Evolutionary conservation across 1,139 yeast species (phyloP).

Genomic region (Magnusiomyces magnusii): DNA sequence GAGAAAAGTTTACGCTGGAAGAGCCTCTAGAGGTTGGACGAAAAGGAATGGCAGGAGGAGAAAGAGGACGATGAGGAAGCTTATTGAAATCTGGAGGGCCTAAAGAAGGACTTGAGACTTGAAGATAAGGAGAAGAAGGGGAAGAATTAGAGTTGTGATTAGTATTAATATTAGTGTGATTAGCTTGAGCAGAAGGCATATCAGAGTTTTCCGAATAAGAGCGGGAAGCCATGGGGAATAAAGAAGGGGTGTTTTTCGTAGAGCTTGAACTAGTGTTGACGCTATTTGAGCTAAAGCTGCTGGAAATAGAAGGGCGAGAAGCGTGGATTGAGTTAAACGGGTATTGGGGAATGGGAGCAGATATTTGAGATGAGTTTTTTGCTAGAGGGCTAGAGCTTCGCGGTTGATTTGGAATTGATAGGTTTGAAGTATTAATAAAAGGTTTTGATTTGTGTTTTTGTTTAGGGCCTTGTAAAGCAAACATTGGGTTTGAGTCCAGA

Average conservation of each 20-base stretch:
- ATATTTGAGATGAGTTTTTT: neutral
- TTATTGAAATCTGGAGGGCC: neutral
- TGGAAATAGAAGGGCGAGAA: neutral
- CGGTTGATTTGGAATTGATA: neutral
- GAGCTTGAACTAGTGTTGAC: neutral
- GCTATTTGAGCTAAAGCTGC: neutral
- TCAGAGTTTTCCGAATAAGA: neutral
- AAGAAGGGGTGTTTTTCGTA: no score
- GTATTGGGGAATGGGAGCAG: neutral
- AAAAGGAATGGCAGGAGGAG: no score
- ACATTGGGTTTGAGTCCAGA: neutral
- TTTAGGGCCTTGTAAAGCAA: neutral
- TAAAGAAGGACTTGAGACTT: neutral
- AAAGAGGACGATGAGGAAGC: neutral
- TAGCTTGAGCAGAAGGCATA: neutral
- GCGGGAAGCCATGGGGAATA: neutral
- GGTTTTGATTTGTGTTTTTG: no score
- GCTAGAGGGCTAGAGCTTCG: neutral
- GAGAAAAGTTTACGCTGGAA: slow-evolving; percentile 20
- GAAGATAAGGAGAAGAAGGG: neutral
- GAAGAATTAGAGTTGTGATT: neutral
- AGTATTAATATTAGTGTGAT: neutral
- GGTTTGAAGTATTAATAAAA: neutral
- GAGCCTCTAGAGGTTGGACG: slow-evolving; percentile 17
- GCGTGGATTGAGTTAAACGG: neutral